Base-by-base conservation (phyloP, 169 alveolate genomes). In the Eimeria acervulina region DNA sequence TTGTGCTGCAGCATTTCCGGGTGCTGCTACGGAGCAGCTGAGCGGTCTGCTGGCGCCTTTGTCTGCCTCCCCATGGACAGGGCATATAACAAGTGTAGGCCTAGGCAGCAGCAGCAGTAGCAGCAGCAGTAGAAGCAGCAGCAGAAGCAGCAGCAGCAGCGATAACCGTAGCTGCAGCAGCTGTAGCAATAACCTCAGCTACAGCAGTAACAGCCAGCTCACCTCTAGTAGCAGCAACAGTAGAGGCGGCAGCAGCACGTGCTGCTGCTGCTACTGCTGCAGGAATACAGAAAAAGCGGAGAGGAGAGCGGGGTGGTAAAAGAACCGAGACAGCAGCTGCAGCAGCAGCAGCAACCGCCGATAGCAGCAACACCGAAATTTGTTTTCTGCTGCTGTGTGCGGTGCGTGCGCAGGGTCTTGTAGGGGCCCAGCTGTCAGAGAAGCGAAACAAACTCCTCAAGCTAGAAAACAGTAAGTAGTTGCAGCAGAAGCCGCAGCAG, bases 391-490 rank as follows among this genome's bases (percentile, higher is more conserved):
- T 80, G 44, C 89, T 80, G 89, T 21, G 31, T 80, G 89, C 15
- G 59, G 26, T 80, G 63, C 31, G 13, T 80, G 44, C 66, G 63
- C 76, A 83, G 92, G 92, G 92, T 33, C 76, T 83, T 8, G 74
- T 83, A 15, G 74, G 92, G 36, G 28, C 17, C 47, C 92, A 51
- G 55, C 92, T 83, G 74, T 4, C 51, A 12, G 92, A 83, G 52
- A 83, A 83, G 51, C 23, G 92, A n/a, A 55, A 28, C 55, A 83
- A 83, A 31, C 76, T 83, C 38, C 92, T 83, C 38, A 63, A 51
- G 70, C 92, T 83, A 23, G 92, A 83, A 52, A 78, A 83, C 38
- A 83, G 92, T 83, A 19, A 55, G 92, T 59, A 38, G 51, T 19
- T 12, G 42, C 92, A 40, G 76, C 52, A 23, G 47, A 51, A 52